Conservation (phyloP, 768 basidiomycete genomes). For the button mushroom (Agaricus bisporus) region DNA sequence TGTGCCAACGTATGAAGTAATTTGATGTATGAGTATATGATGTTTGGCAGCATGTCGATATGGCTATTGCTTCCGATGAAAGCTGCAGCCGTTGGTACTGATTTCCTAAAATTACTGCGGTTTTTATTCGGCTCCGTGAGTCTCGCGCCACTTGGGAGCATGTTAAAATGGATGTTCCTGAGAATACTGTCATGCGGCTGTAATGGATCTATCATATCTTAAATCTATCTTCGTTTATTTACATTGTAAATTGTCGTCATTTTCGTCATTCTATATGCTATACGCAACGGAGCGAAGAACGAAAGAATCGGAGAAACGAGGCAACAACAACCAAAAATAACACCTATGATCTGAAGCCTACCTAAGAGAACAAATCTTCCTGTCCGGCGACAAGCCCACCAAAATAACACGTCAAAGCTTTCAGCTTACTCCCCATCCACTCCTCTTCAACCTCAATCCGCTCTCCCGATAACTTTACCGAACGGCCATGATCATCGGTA, state of each 20-base stretch:
- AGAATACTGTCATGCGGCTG: neutral
- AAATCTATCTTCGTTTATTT: too few relatives aligned
- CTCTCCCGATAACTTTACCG: conserved; percentile 28
- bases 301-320: neutral
- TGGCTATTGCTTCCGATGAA: too few relatives aligned
- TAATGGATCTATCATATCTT: too few relatives aligned
- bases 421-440: conserved; percentile 92
- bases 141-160: neutral
- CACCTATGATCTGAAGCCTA: neutral
- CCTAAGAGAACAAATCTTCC: conserved; percentile 47
- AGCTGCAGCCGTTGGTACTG: too few relatives aligned
- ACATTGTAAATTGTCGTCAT: too few relatives aligned
- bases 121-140: neutral
- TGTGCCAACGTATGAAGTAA: too few relatives aligned
- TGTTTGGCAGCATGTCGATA: too few relatives aligned
- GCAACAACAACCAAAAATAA: neutral
- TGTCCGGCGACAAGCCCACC: conserved; percentile 76
- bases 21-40: too few relatives aligned
- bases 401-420: conserved; percentile 92
- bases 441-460: conserved; percentile 90
- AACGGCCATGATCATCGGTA: conserved; percentile 4
- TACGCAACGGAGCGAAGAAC: neutral
- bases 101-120: neutral
- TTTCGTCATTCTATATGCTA: too few relatives aligned
- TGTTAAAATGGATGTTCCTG: neutral